Percentiles rank a stretch among this genome's conserved stretches.
phyloP scores from a whole-genome alignment of 2,329 filamentous ascomycete genomes.

The Shiraia sp. region DNA sequence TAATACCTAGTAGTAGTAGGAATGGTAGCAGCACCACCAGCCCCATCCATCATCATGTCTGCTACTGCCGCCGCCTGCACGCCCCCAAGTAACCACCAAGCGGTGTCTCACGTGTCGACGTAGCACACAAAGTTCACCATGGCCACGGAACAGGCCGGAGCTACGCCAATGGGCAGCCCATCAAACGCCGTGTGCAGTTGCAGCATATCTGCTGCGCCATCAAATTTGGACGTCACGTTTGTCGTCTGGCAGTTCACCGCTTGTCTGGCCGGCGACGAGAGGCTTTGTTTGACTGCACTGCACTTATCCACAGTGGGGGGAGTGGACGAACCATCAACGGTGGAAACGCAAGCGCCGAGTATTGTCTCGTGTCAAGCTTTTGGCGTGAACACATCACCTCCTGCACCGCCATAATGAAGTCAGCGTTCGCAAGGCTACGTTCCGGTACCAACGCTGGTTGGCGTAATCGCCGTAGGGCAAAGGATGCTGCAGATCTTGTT shows the following conservation, averaged over 20 bases:
- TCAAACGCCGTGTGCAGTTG: constrained; percentile 23
- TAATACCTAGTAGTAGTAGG: too few species aligned
- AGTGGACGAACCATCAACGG: constrained; percentile 17
- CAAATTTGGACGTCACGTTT: constrained; percentile 32
- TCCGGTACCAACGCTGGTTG: constrained; percentile 41
- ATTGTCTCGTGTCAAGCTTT: constrained; percentile 20
- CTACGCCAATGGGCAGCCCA: constrained; percentile 23
- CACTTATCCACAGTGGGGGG: constrained; percentile 19
- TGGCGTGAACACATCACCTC: constrained; percentile 42
- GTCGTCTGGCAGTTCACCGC: constrained; percentile 40
- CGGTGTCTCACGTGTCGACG: constrained; percentile 33
- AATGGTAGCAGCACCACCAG: too few species aligned
- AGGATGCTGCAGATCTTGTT: constrained; percentile 47
- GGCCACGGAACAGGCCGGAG: constrained; percentile 39
- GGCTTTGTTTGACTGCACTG: too few species aligned
- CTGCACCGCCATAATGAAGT: constrained; percentile 42
- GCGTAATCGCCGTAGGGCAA: constrained; percentile 41
- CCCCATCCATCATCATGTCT: too few species aligned
- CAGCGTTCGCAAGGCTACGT: constrained; percentile 42
- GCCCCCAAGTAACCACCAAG: constrained; percentile 25
- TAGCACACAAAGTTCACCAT: constrained; percentile 17
- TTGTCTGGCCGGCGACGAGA: constrained; percentile 27
- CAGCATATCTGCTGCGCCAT: constrained; percentile 23
- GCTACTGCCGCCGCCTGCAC: too few species aligned
- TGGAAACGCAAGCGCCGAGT: constrained; percentile 15